Percentiles rank a stretch among this genome's conserved stretches.
Evolutionary conservation across 768 basidiomycete genomes (phyloP).

Genomic region (Pholiota conissans): DNA sequence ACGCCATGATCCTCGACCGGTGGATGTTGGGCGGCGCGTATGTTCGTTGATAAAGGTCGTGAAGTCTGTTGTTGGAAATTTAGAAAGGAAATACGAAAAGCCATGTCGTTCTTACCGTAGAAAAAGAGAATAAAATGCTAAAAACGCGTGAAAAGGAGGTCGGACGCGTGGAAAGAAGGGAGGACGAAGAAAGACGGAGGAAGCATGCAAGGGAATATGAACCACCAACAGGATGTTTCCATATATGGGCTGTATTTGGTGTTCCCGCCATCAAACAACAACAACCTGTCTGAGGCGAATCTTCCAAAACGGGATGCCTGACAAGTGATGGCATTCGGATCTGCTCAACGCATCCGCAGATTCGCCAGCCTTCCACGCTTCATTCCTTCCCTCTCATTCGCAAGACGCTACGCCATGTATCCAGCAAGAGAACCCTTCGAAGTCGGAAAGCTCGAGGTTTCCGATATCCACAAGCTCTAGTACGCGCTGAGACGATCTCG

Average conservation of each 20-base stretch:
- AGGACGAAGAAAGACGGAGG: neutral
- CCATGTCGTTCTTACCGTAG: neutral
- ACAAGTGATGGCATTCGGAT: neutral
- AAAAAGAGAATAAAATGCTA: neutral
- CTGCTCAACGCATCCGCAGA: neutral
- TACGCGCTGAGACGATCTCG: conserved; percentile 25
- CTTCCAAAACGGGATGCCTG: conserved; percentile 13
- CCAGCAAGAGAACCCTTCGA: conserved; percentile 66
- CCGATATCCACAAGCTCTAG: conserved; percentile 77
- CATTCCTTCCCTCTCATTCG: conserved; percentile 6
- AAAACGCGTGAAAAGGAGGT: conserved; percentile 17
- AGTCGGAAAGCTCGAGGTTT: conserved; percentile 66
- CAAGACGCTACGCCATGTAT: conserved; percentile 46
- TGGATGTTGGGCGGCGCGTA: conserved; percentile 7
- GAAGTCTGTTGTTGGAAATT: conserved; percentile 8
- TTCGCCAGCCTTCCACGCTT: conserved; percentile 4
- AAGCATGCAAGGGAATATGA: conserved; percentile 12
- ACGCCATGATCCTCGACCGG: conserved; percentile 42
- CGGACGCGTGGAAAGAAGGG: conserved; percentile 12
- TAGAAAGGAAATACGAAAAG: neutral
- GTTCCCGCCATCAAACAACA: conserved; percentile 14
- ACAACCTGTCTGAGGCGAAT: neutral
- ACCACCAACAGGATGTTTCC: conserved; percentile 5
- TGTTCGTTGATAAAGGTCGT: conserved; percentile 7
- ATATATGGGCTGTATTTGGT: conserved; percentile 16